These are phyloP conservation scores for Salvia splendens DNA, from an alignment of 257 asterid species.

Conservation along the genomic window DNA sequence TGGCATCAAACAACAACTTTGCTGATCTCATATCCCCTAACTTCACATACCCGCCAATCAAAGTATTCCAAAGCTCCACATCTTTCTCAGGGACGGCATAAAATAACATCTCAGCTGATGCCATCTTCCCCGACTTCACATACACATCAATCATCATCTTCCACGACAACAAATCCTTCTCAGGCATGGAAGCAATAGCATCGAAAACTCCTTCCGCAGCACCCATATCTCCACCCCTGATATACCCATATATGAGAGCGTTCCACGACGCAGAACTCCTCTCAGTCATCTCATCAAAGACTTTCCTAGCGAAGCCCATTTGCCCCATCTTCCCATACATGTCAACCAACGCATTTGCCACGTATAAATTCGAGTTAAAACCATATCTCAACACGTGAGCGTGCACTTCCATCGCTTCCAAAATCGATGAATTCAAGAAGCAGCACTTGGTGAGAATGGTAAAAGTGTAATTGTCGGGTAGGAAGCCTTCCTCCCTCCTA, in stretches of 20 bases:
- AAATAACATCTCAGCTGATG: slow-evolving; percentile 58
- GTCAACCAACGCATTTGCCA: slow-evolving; percentile 75
- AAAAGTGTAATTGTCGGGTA: slow-evolving; percentile 76
- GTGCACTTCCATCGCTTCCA: slow-evolving; percentile 73
- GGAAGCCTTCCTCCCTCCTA: slow-evolving; percentile 49
- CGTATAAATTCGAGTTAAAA: slow-evolving; percentile 59
- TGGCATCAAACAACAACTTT: no score
- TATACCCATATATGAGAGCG: slow-evolving; percentile 73
- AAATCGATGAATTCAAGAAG: slow-evolving; percentile 38
- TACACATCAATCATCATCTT: slow-evolving; percentile 83
- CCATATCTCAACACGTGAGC: slow-evolving; percentile 66
- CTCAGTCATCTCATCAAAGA: slow-evolving; percentile 78
- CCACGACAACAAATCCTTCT: slow-evolving; percentile 56
- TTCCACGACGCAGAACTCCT: slow-evolving; percentile 84
- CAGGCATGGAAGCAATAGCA: slow-evolving; percentile 47
- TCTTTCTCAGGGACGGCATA: slow-evolving; percentile 61
- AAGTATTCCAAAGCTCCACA: slow-evolving; percentile 85
- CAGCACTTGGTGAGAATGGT: slow-evolving; percentile 80
- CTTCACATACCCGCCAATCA: slow-evolving; percentile 44
- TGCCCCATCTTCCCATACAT: slow-evolving; percentile 84
- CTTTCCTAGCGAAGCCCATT: slow-evolving; percentile 52
- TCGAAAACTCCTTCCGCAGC: slow-evolving; percentile 50
- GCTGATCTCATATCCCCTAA: no score
- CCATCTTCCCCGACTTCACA: slow-evolving; percentile 69
- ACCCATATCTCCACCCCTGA: slow-evolving; percentile 53